Percentiles rank a stretch among this genome's conserved stretches.
phyloP scores from a whole-genome alignment of 495 filamentous ascomycete species.

The Penicillium ochrochloron region DNA sequence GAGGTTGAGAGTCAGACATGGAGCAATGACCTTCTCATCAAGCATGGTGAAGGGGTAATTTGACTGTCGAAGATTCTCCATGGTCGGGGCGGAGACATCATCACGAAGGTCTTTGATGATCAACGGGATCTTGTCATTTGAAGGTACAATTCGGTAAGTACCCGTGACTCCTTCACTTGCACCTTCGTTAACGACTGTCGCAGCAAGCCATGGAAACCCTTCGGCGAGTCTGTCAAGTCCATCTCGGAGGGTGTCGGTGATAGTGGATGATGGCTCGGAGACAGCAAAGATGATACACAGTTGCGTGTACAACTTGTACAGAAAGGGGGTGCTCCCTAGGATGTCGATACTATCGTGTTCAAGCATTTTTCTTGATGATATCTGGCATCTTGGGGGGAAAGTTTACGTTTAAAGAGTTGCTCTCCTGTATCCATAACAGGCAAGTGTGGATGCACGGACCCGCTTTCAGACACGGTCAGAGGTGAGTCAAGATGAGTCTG shows the following conservation, averaged over 20 bases:
- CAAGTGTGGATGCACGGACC: neutral
- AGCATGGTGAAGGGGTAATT: conserved; percentile 59
- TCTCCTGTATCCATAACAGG: neutral
- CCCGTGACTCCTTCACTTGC: conserved; percentile 39
- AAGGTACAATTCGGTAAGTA: conserved; percentile 47
- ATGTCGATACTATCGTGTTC: conserved; percentile 19
- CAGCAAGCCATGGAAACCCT: conserved; percentile 59
- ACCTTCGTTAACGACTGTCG: conserved; percentile 53
- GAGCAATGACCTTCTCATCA: conserved; percentile 51
- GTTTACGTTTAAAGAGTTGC: neutral
- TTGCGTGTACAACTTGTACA: conserved; percentile 49
- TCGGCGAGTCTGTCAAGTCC: conserved; percentile 43
- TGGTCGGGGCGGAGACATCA: conserved; percentile 42
- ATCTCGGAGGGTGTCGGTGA: conserved; percentile 37
- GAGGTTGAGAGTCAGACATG: conserved; percentile 49
- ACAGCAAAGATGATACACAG: conserved; percentile 45
- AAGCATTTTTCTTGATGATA: neutral
- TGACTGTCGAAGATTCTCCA: conserved; percentile 43
- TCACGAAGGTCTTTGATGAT: conserved; percentile 47
- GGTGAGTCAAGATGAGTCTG: conserved; percentile 3
- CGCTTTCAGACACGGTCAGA: neutral
- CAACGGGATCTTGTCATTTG: conserved; percentile 37
- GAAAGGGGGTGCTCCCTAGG: conserved; percentile 20
- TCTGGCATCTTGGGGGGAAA: neutral
- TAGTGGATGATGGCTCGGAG: conserved; percentile 28